phyloP scores from a whole-genome alignment of 257 asterid genomes.

The Galeopsis tetrahit region DNA sequence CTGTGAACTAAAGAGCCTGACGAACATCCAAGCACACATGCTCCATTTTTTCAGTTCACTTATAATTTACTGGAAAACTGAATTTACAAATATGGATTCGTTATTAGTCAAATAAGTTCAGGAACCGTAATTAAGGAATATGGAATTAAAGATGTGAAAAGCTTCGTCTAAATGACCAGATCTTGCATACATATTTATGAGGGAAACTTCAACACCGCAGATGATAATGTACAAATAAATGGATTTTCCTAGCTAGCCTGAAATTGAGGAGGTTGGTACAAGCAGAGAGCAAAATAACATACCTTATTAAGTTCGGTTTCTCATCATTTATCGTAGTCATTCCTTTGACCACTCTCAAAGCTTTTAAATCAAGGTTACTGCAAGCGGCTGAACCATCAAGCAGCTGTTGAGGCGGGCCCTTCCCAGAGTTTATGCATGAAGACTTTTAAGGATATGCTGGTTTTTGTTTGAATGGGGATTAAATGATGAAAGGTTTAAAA shows the following conservation, averaged over 20 bases:
- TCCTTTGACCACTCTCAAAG: constrained; percentile 53
- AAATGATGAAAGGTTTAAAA: too few species aligned
- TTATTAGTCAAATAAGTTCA: too few species aligned
- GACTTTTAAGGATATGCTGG: too few species aligned
- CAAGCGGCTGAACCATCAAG: too few species aligned
- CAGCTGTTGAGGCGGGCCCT: too few species aligned
- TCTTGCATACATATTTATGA: constrained; percentile 65
- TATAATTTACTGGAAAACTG: not conserved
- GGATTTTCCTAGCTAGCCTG: constrained; percentile 60
- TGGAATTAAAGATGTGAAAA: constrained; percentile 43
- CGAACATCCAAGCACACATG: too few species aligned
- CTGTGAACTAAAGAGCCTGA: not conserved
- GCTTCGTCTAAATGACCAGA: constrained; percentile 61
- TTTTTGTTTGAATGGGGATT: too few species aligned
- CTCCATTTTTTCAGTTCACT: not conserved
- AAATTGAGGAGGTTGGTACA: constrained; percentile 58
- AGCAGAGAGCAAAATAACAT: constrained; percentile 65
- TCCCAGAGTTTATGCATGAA: too few species aligned
- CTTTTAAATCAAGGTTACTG: constrained; percentile 56
- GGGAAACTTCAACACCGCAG: constrained; percentile 35
- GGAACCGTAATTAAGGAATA: not conserved
- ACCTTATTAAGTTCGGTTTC: constrained; percentile 57
- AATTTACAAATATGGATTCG: not conserved
- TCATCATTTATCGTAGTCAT: constrained; percentile 46
- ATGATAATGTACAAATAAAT: constrained; percentile 57